phyloP scores from a whole-genome alignment of 192 early-diverging fungal species.

The Pecoramyces ruminantium region DNA sequence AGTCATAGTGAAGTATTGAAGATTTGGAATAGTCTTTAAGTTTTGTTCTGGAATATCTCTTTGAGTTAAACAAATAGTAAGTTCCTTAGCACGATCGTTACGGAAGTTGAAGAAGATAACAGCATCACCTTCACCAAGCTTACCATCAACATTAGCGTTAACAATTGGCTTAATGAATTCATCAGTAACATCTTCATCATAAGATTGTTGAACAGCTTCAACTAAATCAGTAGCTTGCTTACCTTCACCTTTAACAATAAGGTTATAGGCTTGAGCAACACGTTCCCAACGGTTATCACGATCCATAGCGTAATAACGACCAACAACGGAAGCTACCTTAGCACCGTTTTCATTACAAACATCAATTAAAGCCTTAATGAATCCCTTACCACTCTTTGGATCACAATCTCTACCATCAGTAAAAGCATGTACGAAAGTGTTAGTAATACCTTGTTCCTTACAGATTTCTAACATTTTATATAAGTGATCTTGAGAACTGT shows the following conservation, averaged over 20 bases:
- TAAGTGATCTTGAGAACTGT: constrained; percentile 87
- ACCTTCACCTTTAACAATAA: constrained; percentile 51
- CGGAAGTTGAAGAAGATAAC: constrained; percentile 98
- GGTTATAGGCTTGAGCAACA: constrained; percentile 84
- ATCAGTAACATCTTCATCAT: constrained; percentile 83
- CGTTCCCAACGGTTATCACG: constrained; percentile 99
- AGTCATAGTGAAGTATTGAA: neutral
- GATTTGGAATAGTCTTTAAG: neutral
- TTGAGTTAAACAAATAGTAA: constrained; percentile 65
- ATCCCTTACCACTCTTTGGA: constrained; percentile 45
- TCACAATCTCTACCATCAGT: constrained; percentile 95
- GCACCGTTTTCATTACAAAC: constrained; percentile 47
- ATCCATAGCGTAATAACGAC: constrained; percentile 99
- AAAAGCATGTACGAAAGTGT: constrained; percentile 87
- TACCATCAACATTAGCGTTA: constrained; percentile 46
- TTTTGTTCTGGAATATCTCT: constrained; percentile 49
- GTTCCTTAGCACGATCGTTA: constrained; percentile 92
- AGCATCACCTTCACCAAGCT: constrained; percentile 73
- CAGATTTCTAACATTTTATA: constrained; percentile 65
- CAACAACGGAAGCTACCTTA: constrained; percentile 76
- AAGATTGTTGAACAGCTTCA: constrained; percentile 63
- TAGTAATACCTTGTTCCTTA: constrained; percentile 64
- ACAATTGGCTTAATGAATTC: constrained; percentile 99
- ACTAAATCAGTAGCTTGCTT: constrained; percentile 34
- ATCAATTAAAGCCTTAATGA: neutral